Percentiles rank a stretch among this genome's conserved stretches.
Conservation (phyloP, 2,329 filamentous ascomycete genomes). For the Atkinsonella texensis region DNA sequence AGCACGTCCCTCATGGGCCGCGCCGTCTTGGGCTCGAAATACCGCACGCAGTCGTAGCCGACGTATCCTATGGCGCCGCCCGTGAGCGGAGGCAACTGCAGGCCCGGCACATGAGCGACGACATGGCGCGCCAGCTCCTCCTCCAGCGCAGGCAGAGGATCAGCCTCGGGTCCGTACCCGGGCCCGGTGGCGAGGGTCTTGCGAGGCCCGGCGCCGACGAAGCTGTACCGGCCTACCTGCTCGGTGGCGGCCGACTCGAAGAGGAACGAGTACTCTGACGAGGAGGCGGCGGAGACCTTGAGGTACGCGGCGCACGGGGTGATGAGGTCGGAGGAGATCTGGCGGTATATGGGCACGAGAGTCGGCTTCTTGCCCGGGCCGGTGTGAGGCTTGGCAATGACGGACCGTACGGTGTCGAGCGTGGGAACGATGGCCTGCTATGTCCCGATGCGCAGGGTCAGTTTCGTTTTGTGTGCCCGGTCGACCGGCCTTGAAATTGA, state of each 20-base stretch:
- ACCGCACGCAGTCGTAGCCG: slow-evolving; percentile 92
- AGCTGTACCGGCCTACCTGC: slow-evolving; percentile 89
- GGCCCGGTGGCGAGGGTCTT: slow-evolving; percentile 82
- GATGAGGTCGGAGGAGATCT: slow-evolving; percentile 82
- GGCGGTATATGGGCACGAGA: slow-evolving; percentile 69
- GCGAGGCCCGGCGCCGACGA: slow-evolving; percentile 69
- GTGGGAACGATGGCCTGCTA: slow-evolving; percentile 32
- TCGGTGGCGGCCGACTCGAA: slow-evolving; percentile 94
- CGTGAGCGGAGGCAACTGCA: slow-evolving; percentile 74
- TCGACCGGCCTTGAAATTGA: no score
- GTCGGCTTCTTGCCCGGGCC: slow-evolving; percentile 37
- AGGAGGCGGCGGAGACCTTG: slow-evolving; percentile 60
- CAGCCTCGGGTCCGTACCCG: slow-evolving; percentile 70
- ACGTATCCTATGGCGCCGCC: slow-evolving; percentile 95
- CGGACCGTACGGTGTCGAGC: slow-evolving; percentile 32
- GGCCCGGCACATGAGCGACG: slow-evolving; percentile 70
- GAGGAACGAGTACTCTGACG: slow-evolving; percentile 74
- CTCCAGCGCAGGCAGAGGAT: slow-evolving; percentile 76
- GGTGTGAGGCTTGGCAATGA: slow-evolving; percentile 26
- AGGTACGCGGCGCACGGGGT: slow-evolving; percentile 93
- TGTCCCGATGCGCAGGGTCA: slow-evolving; percentile 4
- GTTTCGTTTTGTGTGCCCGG: neutral
- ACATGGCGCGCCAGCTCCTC: slow-evolving; percentile 66
- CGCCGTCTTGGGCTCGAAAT: slow-evolving; percentile 96
- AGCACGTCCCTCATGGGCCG: slow-evolving; percentile 80